Base-by-base conservation (phyloP, 2,329 filamentous ascomycete species). In the Septoria linicola region DNA sequence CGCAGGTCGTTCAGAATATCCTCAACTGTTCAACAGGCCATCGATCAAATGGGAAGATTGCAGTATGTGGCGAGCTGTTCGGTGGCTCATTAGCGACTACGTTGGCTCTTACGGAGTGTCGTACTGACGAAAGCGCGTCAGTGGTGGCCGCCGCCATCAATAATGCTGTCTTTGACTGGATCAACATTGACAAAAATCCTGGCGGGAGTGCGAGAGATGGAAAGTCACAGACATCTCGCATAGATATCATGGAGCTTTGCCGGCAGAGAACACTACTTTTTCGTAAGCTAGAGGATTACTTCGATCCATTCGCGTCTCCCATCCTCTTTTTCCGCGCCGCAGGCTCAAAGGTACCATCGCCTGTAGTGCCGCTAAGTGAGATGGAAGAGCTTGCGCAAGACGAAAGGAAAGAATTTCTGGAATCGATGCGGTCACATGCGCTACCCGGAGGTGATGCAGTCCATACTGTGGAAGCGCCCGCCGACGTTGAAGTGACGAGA, bases 251-350 rank as follows among this genome's bases (percentile, higher is more conserved):
- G n/a, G 17, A 10, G 10, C 45, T 75, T 8, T 59, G 66, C 14
- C 58, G 57, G 14, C 62, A 71, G 19, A 66, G 75, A 42, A 60
- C 66, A 13, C 42, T 59, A 1, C 56, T 76, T 1, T 79, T 79
- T 59, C 57, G 61, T 8, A 70, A 66, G 37, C 66, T 70, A 8
- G 70, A 72, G 34, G 62, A 72, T 44, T 76, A 70, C 51, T 76
- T 76, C 49, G 76, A 79, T 58, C 71, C 73, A 3, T 79, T 78
- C 57, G 74, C 73, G 1, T 77, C 74, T 4, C 75, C 76, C 3
- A 66, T 74, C 2, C 69, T 76, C 36, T 77, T 77, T 64, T 77
- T 79, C 53, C 74, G 76, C 41, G 75, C 75, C 1, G 66, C 75
- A 4, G 66, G 64, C 8, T 47, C 63, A 13, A 56, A 63, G 13